phyloP scores from a whole-genome alignment of 2,329 filamentous ascomycete genomes.

The Dryadomyces quercivorus region DNA sequence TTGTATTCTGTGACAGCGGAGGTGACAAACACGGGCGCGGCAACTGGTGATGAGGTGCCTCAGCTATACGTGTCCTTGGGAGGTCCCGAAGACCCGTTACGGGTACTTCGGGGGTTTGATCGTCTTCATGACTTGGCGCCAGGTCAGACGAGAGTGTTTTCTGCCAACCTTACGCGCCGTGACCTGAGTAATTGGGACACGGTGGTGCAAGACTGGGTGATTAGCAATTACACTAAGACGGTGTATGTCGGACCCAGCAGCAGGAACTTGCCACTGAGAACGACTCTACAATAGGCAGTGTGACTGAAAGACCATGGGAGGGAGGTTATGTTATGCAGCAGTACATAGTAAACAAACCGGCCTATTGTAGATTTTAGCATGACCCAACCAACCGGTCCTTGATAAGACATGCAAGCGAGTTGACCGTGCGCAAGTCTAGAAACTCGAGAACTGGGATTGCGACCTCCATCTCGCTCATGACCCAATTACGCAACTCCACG shows the following conservation, averaged over 20 bases:
- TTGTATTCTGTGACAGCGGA: slow-evolving; percentile 55
- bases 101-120: slow-evolving; percentile 69
- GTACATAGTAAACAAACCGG: not conserved
- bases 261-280: slow-evolving; percentile 36
- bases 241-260: slow-evolving; percentile 44
- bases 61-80: slow-evolving; percentile 76
- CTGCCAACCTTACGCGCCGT: slow-evolving; percentile 57
- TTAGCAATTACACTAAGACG: slow-evolving; percentile 38
- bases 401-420: slow-evolving; percentile 8
- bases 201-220: slow-evolving; percentile 69
- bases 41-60: slow-evolving; percentile 57
- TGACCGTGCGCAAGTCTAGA: slow-evolving; percentile 8
- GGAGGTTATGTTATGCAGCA: not conserved
- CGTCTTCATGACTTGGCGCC: slow-evolving; percentile 54
- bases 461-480: slow-evolving; percentile 11
- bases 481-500: slow-evolving; percentile 13
- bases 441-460: slow-evolving; percentile 12
- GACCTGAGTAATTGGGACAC: slow-evolving; percentile 85
- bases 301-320: not conserved
- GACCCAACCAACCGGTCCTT: slow-evolving; percentile 6
- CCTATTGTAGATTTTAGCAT: too few relatives aligned
- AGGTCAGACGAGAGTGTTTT: slow-evolving; percentile 56
- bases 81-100: slow-evolving; percentile 55
- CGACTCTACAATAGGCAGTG: slow-evolving; percentile 11
- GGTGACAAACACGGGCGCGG: slow-evolving; percentile 57